Percentiles rank a stretch among this genome's conserved stretches.
Conservation (phyloP, 164 flowering plant species). For the Liriodendron chinense region DNA sequence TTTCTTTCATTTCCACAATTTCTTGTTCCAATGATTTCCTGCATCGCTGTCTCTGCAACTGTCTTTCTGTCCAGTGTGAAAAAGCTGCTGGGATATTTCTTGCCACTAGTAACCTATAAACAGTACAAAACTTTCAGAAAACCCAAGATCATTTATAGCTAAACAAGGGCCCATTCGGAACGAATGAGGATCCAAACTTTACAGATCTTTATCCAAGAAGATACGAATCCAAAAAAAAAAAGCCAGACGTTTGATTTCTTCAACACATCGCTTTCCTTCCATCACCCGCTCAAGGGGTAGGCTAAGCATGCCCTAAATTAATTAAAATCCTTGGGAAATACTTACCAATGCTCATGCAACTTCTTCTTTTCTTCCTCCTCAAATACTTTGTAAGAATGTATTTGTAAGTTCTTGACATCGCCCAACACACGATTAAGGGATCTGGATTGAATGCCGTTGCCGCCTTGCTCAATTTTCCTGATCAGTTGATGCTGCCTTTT, state of each 20-base stretch:
- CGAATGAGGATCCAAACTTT: background rate
- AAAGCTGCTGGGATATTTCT: conserved; percentile 59
- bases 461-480: conserved; percentile 62
- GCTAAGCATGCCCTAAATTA: background rate
- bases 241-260: background rate
- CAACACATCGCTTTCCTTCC: background rate
- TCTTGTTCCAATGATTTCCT: conserved; percentile 47
- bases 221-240: background rate
- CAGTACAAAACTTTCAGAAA: background rate
- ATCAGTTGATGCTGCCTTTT: conserved; percentile 70
- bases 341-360: conserved; percentile 78
- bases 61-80: conserved; percentile 44
- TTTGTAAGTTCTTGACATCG: conserved; percentile 44
- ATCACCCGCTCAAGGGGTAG: background rate
- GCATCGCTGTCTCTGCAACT: conserved; percentile 31
- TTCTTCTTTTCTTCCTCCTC: conserved; percentile 76
- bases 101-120: conserved; percentile 58
- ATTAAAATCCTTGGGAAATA: conserved; percentile 5
- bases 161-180: background rate
- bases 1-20: conserved; percentile 34
- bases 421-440: conserved; percentile 64
- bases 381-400: conserved; percentile 66
- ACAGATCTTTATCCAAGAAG: background rate
- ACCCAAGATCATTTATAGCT: background rate
- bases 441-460: conserved; percentile 56